Base-by-base conservation (phyloP, 129 eudicot genomes). In the Arctium lappa region DNA sequence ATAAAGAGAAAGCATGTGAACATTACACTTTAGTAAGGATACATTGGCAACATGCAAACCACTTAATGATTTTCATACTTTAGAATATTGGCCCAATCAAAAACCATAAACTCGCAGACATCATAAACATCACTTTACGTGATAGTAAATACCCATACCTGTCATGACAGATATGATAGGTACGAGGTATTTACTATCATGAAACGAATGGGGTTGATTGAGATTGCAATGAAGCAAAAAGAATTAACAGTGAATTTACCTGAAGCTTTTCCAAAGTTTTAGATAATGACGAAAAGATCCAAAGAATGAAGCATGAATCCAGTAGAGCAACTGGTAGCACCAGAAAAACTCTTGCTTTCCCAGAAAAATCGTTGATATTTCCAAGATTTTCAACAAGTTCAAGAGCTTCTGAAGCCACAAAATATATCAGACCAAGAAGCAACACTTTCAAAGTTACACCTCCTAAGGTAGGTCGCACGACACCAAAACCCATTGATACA, bases 401-500 rank as follows among this genome's bases (percentile, higher is more conserved):
- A 79, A 94, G 91, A 39, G 93, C 98, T 80, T 94, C 98, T 5
- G 98, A 91, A 81, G 98, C 98, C 85, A 87, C 31, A 74, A 94
- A 90, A 74, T 94, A 94, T 29, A 83, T 80, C 75, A 85, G 46
- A 27, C 98, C 98, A 81, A 91, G 90, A 82, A 94, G 91, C 82
- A 90, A 79, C 29, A 94, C 92, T 83, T 87, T 94, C 13, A 93
- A 85, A 63, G 90, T 90, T 40, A 94, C 85, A 68, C 90, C 97
- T 13, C 97, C 98, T 71, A 94, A 79, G 5, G 98, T 94, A 10
- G 98, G 98, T 39, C 94, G 80, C 72, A 91, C 91, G 16, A 94
- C 93, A 86, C 98, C 98, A 75, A 79, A 94, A 12, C 98, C 98
- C 98, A 94, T 94, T 30, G 98, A 91, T 69, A 94, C 98, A 66